Conservation (phyloP, 768 basidiomycete species). For the Tulasnella sp. region DNA sequence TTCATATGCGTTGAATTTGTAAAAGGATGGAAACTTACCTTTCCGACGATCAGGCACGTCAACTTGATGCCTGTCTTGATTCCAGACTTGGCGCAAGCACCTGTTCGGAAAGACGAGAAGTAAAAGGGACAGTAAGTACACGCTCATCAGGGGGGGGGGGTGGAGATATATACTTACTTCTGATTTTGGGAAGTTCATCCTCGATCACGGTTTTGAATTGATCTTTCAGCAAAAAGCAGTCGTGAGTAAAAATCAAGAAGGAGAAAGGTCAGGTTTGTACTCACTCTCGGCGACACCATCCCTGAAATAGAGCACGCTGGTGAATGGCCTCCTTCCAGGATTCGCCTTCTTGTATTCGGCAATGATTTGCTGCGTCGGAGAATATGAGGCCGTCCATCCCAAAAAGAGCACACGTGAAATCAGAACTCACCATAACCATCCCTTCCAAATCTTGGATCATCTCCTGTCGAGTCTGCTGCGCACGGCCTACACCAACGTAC, state of each 20-base stretch:
- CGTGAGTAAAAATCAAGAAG: neutral
- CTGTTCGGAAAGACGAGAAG: slow-evolving; percentile 33
- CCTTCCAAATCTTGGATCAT: slow-evolving; percentile 42
- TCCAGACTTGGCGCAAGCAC: slow-evolving; percentile 50
- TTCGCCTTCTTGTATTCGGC: slow-evolving; percentile 11
- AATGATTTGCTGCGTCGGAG: slow-evolving; percentile 15
- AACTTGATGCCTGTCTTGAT: slow-evolving; percentile 47
- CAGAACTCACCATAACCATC: slow-evolving; percentile 1
- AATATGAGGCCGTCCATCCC: too few species aligned
- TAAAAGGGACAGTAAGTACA: neutral
- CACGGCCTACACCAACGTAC: slow-evolving; percentile 55
- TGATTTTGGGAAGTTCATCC: slow-evolving; percentile 46
- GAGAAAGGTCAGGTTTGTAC: neutral
- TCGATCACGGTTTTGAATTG: slow-evolving; percentile 27
- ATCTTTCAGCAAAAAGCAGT: neutral
- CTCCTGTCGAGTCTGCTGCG: slow-evolving; percentile 63
- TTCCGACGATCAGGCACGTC: slow-evolving; percentile 73
- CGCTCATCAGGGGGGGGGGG: neutral
- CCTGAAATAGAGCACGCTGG: slow-evolving; percentile 19
- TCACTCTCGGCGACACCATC: slow-evolving; percentile 23
- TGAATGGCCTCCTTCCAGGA: neutral
- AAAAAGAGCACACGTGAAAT: too few species aligned
- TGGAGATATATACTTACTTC: slow-evolving; percentile 36
- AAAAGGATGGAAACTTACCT: slow-evolving; percentile 28
- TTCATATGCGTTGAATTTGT: too few species aligned